Conservation (phyloP, 371 early-diverging fungal species). For the Actinomortierella ambigua region DNA sequence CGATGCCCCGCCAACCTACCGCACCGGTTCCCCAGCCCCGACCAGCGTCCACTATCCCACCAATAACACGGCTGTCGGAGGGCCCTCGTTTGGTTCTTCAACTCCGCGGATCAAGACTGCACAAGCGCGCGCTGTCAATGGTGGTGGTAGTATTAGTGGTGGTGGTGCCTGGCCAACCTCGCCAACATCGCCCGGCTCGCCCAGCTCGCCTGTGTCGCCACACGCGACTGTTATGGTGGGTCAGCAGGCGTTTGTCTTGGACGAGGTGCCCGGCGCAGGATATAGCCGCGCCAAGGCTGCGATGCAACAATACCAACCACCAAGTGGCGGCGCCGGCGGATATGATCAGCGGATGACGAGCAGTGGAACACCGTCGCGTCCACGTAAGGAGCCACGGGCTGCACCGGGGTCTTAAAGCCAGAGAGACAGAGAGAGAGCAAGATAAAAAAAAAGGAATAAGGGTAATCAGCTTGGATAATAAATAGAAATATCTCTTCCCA, state of each 20-base stretch:
- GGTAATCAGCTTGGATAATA: too few relatives aligned
- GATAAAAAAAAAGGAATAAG: too few relatives aligned
- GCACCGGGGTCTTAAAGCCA: background rate
- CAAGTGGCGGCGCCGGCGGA: too few relatives aligned
- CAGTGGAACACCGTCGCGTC: conserved; percentile 12
- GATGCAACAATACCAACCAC: conserved; percentile 10
- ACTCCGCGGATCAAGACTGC: conserved; percentile 1
- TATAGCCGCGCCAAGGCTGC: conserved; percentile 8
- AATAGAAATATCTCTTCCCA: too few relatives aligned
- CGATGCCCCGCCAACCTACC: conserved; percentile 5
- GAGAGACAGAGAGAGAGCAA: too few relatives aligned
- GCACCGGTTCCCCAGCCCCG: conserved; percentile 1
- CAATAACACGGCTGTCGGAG: too few relatives aligned
- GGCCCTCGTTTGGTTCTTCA: conserved; percentile 4
- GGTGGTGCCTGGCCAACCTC: too few relatives aligned
- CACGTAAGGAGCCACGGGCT: conserved; percentile 12
- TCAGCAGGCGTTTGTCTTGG: conserved; percentile 19
- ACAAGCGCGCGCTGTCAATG: too few relatives aligned
- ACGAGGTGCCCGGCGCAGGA: conserved; percentile 8
- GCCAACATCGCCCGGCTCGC: too few relatives aligned
- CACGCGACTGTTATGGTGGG: conserved; percentile 5
- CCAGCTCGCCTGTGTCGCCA: background rate
- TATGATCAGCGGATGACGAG: conserved; percentile 2
- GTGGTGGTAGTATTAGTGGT: too few relatives aligned
- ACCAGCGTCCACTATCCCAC: too few relatives aligned